Evolutionary conservation across 169 alveolate species (phyloP).

Genomic region (Theileria parva): DNA sequence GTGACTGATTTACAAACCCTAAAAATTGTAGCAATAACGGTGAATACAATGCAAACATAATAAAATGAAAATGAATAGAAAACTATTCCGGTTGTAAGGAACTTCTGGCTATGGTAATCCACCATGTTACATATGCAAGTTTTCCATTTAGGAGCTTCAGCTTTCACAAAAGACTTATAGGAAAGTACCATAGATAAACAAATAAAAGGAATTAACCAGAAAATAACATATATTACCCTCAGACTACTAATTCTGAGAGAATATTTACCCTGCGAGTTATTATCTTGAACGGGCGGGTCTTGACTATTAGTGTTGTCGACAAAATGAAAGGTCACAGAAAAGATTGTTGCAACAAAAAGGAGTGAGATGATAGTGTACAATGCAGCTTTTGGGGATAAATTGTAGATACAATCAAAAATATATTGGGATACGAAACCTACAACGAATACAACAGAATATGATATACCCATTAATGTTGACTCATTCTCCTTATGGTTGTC

Average conservation of each 20-base stretch:
- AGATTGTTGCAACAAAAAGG: background rate
- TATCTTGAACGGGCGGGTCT: too few species aligned
- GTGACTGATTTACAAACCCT: background rate
- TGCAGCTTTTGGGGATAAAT: background rate
- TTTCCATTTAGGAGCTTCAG: background rate
- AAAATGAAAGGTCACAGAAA: background rate
- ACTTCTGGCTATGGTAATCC: background rate
- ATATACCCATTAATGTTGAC: conserved; percentile 59
- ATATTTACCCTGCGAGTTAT: background rate
- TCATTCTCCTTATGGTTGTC: conserved; percentile 41
- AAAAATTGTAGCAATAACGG: background rate
- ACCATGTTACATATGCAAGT: background rate
- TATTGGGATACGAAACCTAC: background rate
- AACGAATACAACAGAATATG: conserved; percentile 10
- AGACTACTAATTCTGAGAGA: background rate
- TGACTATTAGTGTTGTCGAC: too few species aligned
- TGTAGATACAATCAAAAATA: background rate
- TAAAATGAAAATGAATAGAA: background rate
- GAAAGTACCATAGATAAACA: background rate
- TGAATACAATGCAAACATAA: background rate
- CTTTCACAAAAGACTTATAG: background rate
- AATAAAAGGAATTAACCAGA: background rate
- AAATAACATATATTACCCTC: background rate
- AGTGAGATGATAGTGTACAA: background rate
- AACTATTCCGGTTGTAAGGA: background rate